Evolutionary conservation across 2,329 filamentous ascomycete species (phyloP).

Genomic region (Didymella arachidicola): DNA sequence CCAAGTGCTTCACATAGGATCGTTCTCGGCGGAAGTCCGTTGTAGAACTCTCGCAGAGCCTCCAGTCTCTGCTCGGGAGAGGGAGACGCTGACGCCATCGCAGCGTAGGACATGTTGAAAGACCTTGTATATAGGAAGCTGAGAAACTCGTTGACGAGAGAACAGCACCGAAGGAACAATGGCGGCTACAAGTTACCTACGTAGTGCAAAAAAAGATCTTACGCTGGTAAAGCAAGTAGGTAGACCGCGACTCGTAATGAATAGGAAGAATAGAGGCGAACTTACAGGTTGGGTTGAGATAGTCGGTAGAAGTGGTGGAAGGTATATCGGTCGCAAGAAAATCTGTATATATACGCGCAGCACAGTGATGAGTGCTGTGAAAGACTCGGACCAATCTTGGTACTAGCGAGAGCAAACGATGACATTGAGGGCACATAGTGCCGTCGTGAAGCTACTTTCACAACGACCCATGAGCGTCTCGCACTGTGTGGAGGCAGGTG

Average conservation of each 20-base stretch:
- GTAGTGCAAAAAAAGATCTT: too few species aligned
- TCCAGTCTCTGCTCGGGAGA: conserved; percentile 1
- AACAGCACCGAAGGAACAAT: too few species aligned
- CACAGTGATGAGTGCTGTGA: neutral
- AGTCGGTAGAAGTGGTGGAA: neutral
- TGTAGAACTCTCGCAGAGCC: neutral
- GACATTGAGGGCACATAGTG: neutral
- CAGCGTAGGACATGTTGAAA: neutral
- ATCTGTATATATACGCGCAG: neutral
- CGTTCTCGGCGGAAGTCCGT: neutral
- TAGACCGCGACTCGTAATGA: too few species aligned
- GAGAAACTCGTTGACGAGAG: too few species aligned
- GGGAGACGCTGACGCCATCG: neutral
- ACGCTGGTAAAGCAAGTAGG: too few species aligned
- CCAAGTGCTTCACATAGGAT: conserved; percentile 1
- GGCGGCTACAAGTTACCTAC: too few species aligned
- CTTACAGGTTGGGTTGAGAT: neutral
- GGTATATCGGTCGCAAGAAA: neutral
- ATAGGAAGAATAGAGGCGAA: neutral
- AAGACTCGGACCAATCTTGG: neutral
- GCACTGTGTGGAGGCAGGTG: neutral
- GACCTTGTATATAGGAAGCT: too few species aligned
- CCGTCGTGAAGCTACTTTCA: neutral
- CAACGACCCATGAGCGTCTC: neutral
- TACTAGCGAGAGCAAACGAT: neutral